Base-by-base conservation (phyloP, 2,329 filamentous ascomycete species). In the Cephalotrichum gorgonifer region DNA sequence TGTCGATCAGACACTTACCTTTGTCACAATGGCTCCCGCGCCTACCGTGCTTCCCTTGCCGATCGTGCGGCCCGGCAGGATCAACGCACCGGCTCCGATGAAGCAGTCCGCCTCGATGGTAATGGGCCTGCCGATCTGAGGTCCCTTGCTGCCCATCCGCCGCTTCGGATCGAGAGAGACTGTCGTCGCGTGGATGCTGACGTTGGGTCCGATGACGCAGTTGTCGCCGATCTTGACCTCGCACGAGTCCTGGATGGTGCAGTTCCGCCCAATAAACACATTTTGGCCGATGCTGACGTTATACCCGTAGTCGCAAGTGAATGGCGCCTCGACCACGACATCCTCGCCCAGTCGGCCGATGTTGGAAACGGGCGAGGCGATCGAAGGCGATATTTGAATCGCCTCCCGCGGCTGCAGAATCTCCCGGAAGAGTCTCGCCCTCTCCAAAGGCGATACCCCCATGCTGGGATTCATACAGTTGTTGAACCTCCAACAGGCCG, bases 271-370 rank as follows among this genome's bases (percentile, higher is more conserved):
- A 55, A 98, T 86, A 49, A 83, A 78, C 3, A 94, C 88, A 54
- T 93, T 83, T 56, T 90, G 84, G 12, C 87, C 90, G 55, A 98
- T 86, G 44, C 78, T 78, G 57, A 97, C 85, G 63, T 98, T 97
- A 69, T 95, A 97, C 1, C 93, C 93, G 60, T 96, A 96, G 59
- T 96, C 89, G 62, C 91, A 96, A 43, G 76, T 83, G 64, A 98
- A 97, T 0, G 91, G 91, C 3, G 86, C 81, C 59, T 95, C 88
- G 25, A 98, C 85, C 39, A 83, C 74, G 5, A 87, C 84, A 49
- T 84, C 80, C 15, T 82, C 77, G n/a, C 88, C 88, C 5, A 93
- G 77, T 23, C 73, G 77, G 50, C 78, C 86, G 49, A 70, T 61
- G 56, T 76, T 73, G 38, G 72, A 73, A 48, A 76, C 63, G 9